Base-by-base conservation (phyloP, 257 asterid species). In the Nicotiana sylvestris region DNA sequence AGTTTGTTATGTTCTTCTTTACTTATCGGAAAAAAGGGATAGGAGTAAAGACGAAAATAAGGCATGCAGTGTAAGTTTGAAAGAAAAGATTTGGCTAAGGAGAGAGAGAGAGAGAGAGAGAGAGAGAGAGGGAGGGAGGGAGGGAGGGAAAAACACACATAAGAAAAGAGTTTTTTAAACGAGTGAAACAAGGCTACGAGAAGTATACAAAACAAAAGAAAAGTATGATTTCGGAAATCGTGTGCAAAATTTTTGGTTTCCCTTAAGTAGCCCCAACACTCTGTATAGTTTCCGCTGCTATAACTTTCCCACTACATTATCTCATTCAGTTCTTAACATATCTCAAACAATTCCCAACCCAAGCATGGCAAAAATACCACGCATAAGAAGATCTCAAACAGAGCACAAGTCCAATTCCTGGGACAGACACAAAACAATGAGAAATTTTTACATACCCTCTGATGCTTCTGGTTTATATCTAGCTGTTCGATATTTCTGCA, bases 401-500 rank as follows among this genome's bases (percentile, higher is more conserved):
- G 60, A 72, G 21, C 60, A 72, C 21, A 72, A 46, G 78, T 72
- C 33, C 79, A 25, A 35, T 72, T 72, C 61, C 61, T 46, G 79
- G 13, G 21, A 72, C 35, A 46, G 25, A 43, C 6, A 68, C 49
- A 74, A 35, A 30, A 66, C 79, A 58, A 46, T 33, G 46, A 32
- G 46, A 80, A 69, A 32, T 58, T 60, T 64, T 29, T 58, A 61
- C 85, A 80, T 82, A 95, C 98, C 98, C 90, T 94, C 97, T 83
- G 93, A 82, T 21, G 90, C 83, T 87, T 93, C 99, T 67, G 98
- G 97, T 86, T 87, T 91, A 76, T 86, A 95, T 89, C 99, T 91
- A 85, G 99, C 99, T 2, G 98, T 90, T 66, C 98, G 92, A 87
- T 93, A 95, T 89, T 95, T 95, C 97, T 95, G 97, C 92, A 90